Evolutionary conservation across 371 early-diverging fungal species (phyloP).

Genomic region (Choanephora cucurbitarum): DNA sequence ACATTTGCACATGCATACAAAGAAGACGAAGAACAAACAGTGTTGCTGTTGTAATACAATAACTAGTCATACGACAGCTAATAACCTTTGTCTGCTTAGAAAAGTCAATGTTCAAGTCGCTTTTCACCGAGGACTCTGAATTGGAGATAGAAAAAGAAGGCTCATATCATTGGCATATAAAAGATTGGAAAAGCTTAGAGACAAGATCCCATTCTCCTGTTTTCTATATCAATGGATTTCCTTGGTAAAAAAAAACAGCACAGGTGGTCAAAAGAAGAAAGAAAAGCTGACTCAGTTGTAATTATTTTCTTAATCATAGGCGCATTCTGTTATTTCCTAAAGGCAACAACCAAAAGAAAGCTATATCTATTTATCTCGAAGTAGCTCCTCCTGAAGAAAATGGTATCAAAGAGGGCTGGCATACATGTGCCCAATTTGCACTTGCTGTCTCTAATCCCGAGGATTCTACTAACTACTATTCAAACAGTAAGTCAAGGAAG

Average conservation of each 20-base stretch:
- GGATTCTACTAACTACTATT: constrained; percentile 66
- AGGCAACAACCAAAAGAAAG: constrained; percentile 79
- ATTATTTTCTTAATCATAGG: constrained; percentile 45
- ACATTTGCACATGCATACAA: neutral
- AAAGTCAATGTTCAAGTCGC: constrained; percentile 13
- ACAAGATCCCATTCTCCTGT: constrained; percentile 20
- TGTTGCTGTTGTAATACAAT: neutral
- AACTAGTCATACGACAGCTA: neutral
- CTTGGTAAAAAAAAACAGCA: constrained; percentile 24
- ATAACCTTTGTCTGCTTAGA: constrained; percentile 7
- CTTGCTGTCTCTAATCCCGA: constrained; percentile 78
- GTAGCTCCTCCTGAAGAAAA: constrained; percentile 66
- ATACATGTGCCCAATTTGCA: constrained; percentile 87
- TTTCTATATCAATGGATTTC: constrained; percentile 20
- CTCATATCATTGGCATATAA: constrained; percentile 25
- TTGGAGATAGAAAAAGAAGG: constrained; percentile 18
- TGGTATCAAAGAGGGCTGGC: constrained; percentile 57
- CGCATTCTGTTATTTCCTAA: constrained; percentile 87
- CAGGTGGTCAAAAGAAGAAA: neutral
- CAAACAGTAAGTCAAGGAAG: constrained; percentile 53
- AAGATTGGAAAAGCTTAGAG: constrained; percentile 29
- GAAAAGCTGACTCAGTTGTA: neutral
- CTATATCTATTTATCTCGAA: constrained; percentile 83
- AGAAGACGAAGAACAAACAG: neutral
- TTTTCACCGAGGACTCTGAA: constrained; percentile 21